These are phyloP conservation scores for Penicillium fuscoglaucum DNA, from an alignment of 2,329 filamentous ascomycete species.

Conservation along the genomic window DNA sequence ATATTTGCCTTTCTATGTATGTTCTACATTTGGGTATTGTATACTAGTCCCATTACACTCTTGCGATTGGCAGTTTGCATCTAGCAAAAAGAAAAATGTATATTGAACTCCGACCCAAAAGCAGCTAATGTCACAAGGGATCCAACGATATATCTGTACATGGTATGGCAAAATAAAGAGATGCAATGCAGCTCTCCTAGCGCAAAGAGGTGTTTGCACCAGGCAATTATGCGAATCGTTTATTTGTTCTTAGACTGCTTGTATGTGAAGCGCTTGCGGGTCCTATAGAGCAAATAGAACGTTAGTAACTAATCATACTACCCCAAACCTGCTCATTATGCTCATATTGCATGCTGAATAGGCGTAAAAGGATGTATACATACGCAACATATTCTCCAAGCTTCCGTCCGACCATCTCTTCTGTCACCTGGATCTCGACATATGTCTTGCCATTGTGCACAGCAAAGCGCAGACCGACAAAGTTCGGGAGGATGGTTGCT, in stretches of 20 bases:
- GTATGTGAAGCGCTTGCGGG: conserved; percentile 67
- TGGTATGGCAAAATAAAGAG: conserved; percentile 11
- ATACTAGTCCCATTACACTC: neutral
- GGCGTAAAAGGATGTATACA: conserved; percentile 40
- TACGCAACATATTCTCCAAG: conserved; percentile 89
- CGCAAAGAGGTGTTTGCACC: neutral
- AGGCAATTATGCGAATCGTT: conserved; percentile 11
- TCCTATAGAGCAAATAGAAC: conserved; percentile 47
- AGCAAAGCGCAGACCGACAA: conserved; percentile 85
- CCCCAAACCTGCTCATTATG: neutral
- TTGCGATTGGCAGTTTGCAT: too few relatives aligned
- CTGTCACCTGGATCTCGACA: conserved; percentile 77
- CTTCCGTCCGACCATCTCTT: conserved; percentile 96
- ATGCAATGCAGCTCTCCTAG: conserved; percentile 6
- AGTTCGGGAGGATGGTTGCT: conserved; percentile 88
- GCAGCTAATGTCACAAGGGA: conserved; percentile 25
- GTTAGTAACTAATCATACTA: neutral
- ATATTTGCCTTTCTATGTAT: neutral
- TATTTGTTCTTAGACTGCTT: conserved; percentile 72
- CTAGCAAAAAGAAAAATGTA: conserved; percentile 9
- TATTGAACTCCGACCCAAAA: conserved; percentile 27
- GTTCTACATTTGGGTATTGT: neutral
- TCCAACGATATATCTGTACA: conserved; percentile 28
- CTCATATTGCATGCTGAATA: neutral
- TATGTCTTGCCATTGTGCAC: conserved; percentile 91